Evolutionary conservation across 176 grass and related monocot species (phyloP), one percentile per base, ranked within the genome.

Genomic region (Zea luxurians): DNA sequence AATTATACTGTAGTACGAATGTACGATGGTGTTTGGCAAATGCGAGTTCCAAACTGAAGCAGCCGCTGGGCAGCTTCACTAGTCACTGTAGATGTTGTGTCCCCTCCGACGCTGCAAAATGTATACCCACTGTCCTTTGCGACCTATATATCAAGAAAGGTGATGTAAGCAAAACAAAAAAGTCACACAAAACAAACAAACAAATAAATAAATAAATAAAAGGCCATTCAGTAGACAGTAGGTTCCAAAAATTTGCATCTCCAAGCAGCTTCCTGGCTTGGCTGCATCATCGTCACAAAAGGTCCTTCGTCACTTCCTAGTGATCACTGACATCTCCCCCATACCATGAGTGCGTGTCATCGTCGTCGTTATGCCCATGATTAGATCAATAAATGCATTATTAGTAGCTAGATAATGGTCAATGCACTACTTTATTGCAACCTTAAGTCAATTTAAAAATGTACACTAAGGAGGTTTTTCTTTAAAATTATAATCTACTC

Each of bases 251-350:
- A 15, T 38, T n/a, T 50, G 49, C 68, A 73, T 10, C 43, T 13
- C 86, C 61, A 68, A 88, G 80, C 86, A 88, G 52, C 80, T 88
- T 88, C 86, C 74, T 78, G 21, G 21, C 40, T 49, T 78, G 74
- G 74, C 34, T 50, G 48, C 68, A 60, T 27, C 43, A 45, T 27
- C 27, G 27, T 45, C 43, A 45, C 43, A 45, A 45, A 45, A 44
- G 42, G 61, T 38, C 2, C 36, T 42, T 11, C 13, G 49, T 41
- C 74, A 74, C 80, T 66, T 13, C 7, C 4, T 52, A 69, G 61
- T 71, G 59, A 77, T 72, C 61, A 67, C 68, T 53, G 57, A 37
- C 86, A 83, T 74, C 80, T 13, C 78, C n/a, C 75, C 80, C 86
- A 83, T 88, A 67, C 85, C 85, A 17, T 66, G 75, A 42, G 41